These are phyloP conservation scores for Solanum pennellii DNA, from an alignment of 257 asterid species.

Conservation along the genomic window DNA sequence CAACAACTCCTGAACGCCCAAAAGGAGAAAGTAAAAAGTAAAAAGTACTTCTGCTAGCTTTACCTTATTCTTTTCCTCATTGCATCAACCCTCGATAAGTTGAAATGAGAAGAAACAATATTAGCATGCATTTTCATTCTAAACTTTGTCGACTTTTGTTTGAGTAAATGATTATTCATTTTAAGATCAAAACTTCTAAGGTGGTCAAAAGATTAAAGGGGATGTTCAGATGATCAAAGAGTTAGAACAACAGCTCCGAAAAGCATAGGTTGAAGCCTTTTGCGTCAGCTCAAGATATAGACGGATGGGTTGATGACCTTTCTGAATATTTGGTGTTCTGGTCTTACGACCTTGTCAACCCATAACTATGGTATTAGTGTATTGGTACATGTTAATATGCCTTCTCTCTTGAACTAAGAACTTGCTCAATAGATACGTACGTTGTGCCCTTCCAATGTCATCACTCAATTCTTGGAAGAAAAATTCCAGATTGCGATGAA, in stretches of 20 bases:
- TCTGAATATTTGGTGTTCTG: not conserved
- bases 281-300: not conserved
- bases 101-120: not conserved
- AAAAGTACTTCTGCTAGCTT: not conserved
- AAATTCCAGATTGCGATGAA: not conserved
- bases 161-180: not conserved
- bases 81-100: not conserved
- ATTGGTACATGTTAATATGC: not conserved
- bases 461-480: not conserved
- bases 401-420: not conserved
- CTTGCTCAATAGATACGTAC: not conserved
- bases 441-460: not conserved
- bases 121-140: not conserved
- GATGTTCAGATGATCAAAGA: not conserved
- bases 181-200: not conserved
- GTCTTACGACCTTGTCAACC: not conserved
- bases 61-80: not conserved
- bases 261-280: not conserved
- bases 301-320: not conserved
- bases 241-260: not conserved
- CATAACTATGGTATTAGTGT: not conserved
- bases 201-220: not conserved
- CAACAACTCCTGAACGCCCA: not conserved
- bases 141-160: not conserved
- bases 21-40: not conserved